Percentiles rank a stretch among this genome's conserved stretches.
These are phyloP conservation scores for Globisporangium lucens DNA, from an alignment of 352 stramenopile genomes.

Conservation along the genomic window DNA sequence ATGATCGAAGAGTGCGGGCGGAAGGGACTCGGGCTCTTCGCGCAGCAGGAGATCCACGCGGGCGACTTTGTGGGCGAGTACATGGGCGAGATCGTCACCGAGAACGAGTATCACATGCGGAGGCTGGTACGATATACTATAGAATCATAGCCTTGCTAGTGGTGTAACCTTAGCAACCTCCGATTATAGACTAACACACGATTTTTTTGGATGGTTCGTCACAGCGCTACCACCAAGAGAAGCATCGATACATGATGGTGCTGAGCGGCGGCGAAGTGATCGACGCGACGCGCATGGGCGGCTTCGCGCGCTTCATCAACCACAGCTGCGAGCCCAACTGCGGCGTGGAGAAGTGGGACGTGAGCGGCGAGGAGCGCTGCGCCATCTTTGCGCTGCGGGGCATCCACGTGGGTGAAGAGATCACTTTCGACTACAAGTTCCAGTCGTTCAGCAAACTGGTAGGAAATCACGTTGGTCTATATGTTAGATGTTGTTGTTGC, in stretches of 20 bases:
- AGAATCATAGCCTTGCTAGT: background rate
- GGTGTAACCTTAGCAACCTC: background rate
- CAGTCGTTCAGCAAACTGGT: constrained; percentile 53
- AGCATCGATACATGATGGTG: constrained; percentile 85
- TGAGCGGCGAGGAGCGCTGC: constrained; percentile 92
- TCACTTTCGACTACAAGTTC: constrained; percentile 97
- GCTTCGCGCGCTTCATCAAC: constrained; percentile 94
- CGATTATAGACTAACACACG: background rate
- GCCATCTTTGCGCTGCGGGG: constrained; percentile 92
- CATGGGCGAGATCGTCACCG: constrained; percentile 81
- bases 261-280: constrained; percentile 84
- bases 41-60: constrained; percentile 45
- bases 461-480: background rate
- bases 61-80: constrained; percentile 80
- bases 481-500: background rate
- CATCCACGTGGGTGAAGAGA: constrained; percentile 89
- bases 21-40: constrained; percentile 61
- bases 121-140: constrained; percentile 44
- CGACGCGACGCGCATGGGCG: constrained; percentile 87
- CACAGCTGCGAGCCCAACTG: constrained; percentile 94
- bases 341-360: constrained; percentile 92
- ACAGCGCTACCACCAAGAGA: constrained; percentile 80
- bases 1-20: constrained; percentile 53
- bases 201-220: background rate
- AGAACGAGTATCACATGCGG: constrained; percentile 79